Evolutionary conservation across 2,329 filamentous ascomycete species (phyloP), one percentile per base, ranked within the genome.

Genomic region (Leptographium galeiforme): DNA sequence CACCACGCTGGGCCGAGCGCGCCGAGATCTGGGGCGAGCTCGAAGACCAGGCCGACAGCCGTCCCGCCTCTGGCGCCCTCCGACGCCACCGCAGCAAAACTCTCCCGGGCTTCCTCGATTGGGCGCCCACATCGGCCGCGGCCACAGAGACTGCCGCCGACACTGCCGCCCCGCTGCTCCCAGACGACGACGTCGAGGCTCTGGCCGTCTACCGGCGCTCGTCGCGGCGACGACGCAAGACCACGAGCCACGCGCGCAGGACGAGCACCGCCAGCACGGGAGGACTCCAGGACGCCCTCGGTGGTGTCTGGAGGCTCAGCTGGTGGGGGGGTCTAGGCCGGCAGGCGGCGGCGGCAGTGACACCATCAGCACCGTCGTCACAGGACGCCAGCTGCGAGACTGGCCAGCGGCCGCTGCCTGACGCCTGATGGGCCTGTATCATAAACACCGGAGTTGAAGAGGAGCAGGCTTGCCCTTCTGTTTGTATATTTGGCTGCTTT

Each of bases 21-120:
- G 82, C 81, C 39, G 87, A 93, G 61, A 93, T 95, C 36, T 95
- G 89, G 89, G 86, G 82, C 53, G 89, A 94, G 64, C 74, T 95
- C 14, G 84, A 93, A 63, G 89, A 95, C 61, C 81, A 85, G 43
- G 77, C 80, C 50, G 67, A 70, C 19, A 65, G 69, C 34, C 69
- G 66, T 12, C 19, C 38, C 16, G 2, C 8, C 34, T 36, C 25
- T 41, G 77, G 80, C 50, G 68, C 70, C 30, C 59, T 65, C 4
- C 65, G 62, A 44, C 68, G 74, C 47, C 63, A 68, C 30, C 72
- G 76, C 14, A 76, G 76, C 12, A 74, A 68, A 52, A 78, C 76
- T 2, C 55, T 79, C 39, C 74, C 76, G 0, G 43, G 48, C 8
- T 13, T 40, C 19, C 18, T 39, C 10, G 64, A 60, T 38, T 72